Evolutionary conservation across 352 stramenopile genomes (phyloP).

Genomic region (Albugo laibachii): DNA sequence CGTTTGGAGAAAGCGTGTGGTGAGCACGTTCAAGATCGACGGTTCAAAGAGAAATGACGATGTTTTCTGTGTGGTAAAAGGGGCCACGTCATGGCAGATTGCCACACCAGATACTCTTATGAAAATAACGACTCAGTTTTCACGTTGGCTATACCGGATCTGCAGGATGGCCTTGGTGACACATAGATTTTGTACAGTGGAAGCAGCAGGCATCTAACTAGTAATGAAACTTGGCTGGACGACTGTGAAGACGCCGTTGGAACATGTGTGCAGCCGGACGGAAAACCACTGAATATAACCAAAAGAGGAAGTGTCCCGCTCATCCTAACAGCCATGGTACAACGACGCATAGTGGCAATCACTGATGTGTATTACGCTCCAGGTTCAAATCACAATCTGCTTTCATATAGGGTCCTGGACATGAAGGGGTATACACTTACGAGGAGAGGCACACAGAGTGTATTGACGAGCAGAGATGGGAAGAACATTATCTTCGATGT

Average conservation of each 20-base stretch:
- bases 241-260: neutral
- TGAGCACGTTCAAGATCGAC: no score
- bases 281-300: neutral
- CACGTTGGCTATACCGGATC: neutral
- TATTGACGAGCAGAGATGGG: neutral
- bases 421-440: neutral
- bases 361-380: neutral
- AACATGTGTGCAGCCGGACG: neutral
- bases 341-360: neutral
- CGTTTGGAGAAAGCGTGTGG: no score
- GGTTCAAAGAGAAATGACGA: no score
- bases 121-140: neutral
- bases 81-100: no score
- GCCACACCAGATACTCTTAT: no score
- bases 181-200: neutral
- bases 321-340: neutral
- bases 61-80: no score
- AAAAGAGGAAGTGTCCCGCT: neutral
- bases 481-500: neutral
- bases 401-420: neutral
- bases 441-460: neutral
- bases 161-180: neutral
- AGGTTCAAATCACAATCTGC: neutral
- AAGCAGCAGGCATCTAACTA: neutral
- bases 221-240: neutral